These are phyloP conservation scores for Lizonia empirigonia DNA, from an alignment of 2,329 filamentous ascomycete species.

Conservation along the genomic window DNA sequence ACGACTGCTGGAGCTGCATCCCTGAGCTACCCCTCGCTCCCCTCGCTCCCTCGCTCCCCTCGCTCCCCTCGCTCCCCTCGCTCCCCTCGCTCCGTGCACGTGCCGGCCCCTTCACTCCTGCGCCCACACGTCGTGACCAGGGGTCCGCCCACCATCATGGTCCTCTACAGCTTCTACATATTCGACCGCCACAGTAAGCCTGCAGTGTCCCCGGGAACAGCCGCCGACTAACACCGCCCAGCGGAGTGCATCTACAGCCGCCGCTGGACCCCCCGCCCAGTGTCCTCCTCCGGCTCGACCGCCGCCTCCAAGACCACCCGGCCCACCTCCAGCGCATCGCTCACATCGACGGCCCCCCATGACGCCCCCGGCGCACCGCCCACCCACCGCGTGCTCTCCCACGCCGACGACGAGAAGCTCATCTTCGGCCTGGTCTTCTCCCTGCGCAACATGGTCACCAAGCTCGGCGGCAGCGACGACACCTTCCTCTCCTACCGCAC, in stretches of 20 bases:
- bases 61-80: slow-evolving; percentile 6
- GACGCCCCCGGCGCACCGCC: slow-evolving; percentile 38
- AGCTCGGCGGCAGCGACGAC: slow-evolving; percentile 91
- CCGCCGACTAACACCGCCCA: slow-evolving; percentile 54
- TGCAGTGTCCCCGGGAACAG: fast-evolving
- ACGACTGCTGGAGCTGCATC: slow-evolving; percentile 1
- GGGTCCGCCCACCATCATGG: slow-evolving; percentile 64
- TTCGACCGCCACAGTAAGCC: slow-evolving; percentile 93
- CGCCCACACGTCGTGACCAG: not conserved
- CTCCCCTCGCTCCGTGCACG: too few species aligned
- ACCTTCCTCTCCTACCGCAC: slow-evolving; percentile 92
- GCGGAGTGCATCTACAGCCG: slow-evolving; percentile 97
- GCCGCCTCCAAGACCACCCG: slow-evolving; percentile 52
- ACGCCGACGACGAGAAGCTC: slow-evolving; percentile 88
- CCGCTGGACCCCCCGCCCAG: slow-evolving; percentile 70
- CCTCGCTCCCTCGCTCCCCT: too few species aligned
- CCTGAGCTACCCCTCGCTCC: slow-evolving; percentile 11
- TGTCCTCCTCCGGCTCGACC: slow-evolving; percentile 40
- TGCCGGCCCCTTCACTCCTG: slow-evolving; percentile 12
- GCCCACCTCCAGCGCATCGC: slow-evolving; percentile 56
- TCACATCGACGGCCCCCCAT: slow-evolving; percentile 34
- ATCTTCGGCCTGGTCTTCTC: slow-evolving; percentile 98
- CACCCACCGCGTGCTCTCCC: slow-evolving; percentile 49
- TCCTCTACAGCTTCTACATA: slow-evolving; percentile 97
- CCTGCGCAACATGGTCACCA: slow-evolving; percentile 93